These are phyloP conservation scores for Trypanosomatidae sp. DNA, from an alignment of 208 protist genomes.

Conservation along the genomic window DNA sequence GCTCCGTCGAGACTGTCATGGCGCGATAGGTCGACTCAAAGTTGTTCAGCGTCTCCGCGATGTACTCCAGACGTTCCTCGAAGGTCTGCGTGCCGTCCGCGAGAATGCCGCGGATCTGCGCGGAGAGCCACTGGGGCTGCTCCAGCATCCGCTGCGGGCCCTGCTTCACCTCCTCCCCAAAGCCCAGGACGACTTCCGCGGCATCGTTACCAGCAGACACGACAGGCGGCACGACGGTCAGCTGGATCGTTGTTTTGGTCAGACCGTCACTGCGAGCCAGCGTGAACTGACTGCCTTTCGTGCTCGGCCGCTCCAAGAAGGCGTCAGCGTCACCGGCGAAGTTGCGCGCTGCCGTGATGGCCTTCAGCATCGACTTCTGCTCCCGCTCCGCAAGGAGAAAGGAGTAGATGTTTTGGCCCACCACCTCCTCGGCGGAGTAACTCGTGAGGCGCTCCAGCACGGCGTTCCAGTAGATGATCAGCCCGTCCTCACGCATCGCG, in stretches of 20 bases:
- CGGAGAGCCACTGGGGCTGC: constrained; percentile 65
- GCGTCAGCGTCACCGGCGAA: constrained; percentile 69
- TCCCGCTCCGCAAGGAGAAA: constrained; percentile 70
- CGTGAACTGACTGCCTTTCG: constrained; percentile 56
- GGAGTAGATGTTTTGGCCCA: constrained; percentile 85
- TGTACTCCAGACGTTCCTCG: constrained; percentile 59
- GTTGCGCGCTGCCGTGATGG: constrained; percentile 50
- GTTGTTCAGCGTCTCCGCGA: constrained; percentile 58
- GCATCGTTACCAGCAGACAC: constrained; percentile 46
- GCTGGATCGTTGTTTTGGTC: constrained; percentile 58
- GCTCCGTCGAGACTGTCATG: constrained; percentile 68
- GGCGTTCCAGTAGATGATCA: constrained; percentile 78
- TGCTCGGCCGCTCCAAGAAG: constrained; percentile 35
- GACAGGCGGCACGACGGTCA: constrained; percentile 59
- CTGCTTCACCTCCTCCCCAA: constrained; percentile 56
- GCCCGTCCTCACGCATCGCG: constrained; percentile 36
- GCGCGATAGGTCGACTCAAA: constrained; percentile 75
- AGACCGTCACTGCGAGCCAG: constrained; percentile 77
- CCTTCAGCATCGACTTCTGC: constrained; percentile 66
- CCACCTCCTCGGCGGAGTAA: constrained; percentile 63
- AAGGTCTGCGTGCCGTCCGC: constrained; percentile 44
- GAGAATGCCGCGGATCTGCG: constrained; percentile 60
- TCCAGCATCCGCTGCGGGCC: constrained; percentile 48
- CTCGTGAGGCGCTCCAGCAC: constrained; percentile 57
- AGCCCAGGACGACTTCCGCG: constrained; percentile 69